These are phyloP conservation scores for Macrolepiota fuliginosa DNA, from an alignment of 768 basidiomycete species.

Conservation along the genomic window DNA sequence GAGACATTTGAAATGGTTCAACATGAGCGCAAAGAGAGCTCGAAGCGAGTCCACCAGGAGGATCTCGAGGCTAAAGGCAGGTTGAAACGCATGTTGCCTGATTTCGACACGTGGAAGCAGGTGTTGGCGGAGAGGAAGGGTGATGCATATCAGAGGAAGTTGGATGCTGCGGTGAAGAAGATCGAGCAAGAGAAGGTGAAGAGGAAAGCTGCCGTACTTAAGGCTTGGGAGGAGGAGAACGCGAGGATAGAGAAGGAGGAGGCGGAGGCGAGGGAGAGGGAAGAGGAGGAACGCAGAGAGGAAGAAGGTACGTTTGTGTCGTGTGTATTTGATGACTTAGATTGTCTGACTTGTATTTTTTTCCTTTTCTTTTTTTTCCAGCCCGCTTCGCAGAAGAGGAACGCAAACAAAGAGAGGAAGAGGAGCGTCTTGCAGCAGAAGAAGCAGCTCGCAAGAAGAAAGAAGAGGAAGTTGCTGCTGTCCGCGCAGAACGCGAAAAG, in stretches of 20 bases:
- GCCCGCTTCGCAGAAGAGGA: slow-evolving; percentile 58
- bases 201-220: slow-evolving; percentile 54
- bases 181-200: slow-evolving; percentile 85
- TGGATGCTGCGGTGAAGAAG: slow-evolving; percentile 59
- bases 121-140: slow-evolving; percentile 54
- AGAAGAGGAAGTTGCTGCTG: slow-evolving; percentile 51
- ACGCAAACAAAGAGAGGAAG: slow-evolving; percentile 45
- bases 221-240: slow-evolving; percentile 59
- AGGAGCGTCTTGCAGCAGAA: slow-evolving; percentile 45
- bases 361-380: too few species aligned
- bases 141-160: slow-evolving; percentile 62
- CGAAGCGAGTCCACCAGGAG: slow-evolving; percentile 56
- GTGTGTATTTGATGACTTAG: not conserved
- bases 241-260: slow-evolving; percentile 48
- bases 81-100: slow-evolving; percentile 67
- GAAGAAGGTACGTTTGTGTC: slow-evolving; percentile 47
- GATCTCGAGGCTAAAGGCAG: slow-evolving; percentile 75
- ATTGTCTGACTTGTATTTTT: not conserved
- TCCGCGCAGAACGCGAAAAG: slow-evolving; percentile 50
- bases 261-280: slow-evolving; percentile 45
- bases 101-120: slow-evolving; percentile 56
- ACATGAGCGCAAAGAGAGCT: slow-evolving; percentile 51
- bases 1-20: slow-evolving; percentile 64
- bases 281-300: slow-evolving; percentile 47
- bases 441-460: slow-evolving; percentile 53